Conservation (phyloP, 768 basidiomycete species). For the Dacryopinax spathularia region DNA sequence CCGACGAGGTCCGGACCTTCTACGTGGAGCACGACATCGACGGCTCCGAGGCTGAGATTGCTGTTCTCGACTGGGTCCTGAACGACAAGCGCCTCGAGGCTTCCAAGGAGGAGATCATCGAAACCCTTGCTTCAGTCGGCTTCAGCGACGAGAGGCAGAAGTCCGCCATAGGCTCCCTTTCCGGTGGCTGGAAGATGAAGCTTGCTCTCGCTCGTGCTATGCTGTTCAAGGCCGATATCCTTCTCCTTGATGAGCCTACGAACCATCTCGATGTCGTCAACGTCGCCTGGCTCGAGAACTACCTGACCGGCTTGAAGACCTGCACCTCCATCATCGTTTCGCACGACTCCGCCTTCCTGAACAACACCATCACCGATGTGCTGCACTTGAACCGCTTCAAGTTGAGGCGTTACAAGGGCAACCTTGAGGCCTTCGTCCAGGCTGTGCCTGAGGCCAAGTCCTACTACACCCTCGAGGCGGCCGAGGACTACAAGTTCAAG, state of each 20-base stretch:
- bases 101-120: conserved; percentile 50
- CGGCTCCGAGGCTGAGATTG: conserved; percentile 82
- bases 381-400: conserved; percentile 98
- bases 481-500: conserved; percentile 97
- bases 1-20: conserved; percentile 94
- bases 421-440: conserved; percentile 88
- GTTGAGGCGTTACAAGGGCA: conserved; percentile 86
- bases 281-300: conserved; percentile 92
- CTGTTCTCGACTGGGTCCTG: conserved; percentile 78
- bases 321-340: conserved; percentile 98
- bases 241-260: conserved; percentile 91
- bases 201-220: conserved; percentile 92
- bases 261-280: conserved; percentile 91
- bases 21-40: conserved; percentile 99
- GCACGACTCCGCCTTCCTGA: conserved; percentile 93
- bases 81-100: conserved; percentile 71
- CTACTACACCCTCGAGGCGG: conserved; percentile 91
- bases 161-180: conserved; percentile 74
- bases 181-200: conserved; percentile 99
- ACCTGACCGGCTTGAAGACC: conserved; percentile 69
- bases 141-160: conserved; percentile 79
- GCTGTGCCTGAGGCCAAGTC: conserved; percentile 93
- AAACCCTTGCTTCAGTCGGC: conserved; percentile 79
- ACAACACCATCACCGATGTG: conserved; percentile 95
- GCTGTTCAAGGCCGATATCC: conserved; percentile 95